Base-by-base conservation (phyloP, 106 monocot species). In the Alisma plantagoaquatica region DNA sequence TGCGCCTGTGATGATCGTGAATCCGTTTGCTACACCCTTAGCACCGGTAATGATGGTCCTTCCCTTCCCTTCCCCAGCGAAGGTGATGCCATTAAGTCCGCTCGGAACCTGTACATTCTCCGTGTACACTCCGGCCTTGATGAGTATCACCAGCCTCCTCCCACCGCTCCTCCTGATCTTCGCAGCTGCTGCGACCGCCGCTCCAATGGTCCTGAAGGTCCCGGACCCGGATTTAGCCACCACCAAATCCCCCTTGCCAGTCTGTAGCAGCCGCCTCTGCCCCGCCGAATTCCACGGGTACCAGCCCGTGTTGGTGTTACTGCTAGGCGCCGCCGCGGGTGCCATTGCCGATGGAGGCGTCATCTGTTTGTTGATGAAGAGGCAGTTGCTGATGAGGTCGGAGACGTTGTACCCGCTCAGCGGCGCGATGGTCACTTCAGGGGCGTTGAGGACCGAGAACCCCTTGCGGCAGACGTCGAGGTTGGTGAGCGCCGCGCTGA, bases 401-500 rank as follows among this genome's bases (percentile, higher is more conserved):
- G 90, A 27, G 29, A 59, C 59, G 20, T 59, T 84, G 67, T 83
- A 77, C 19, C 41, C 43, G 10, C 27, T 12, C 22, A 83, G 31
- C 2, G 75, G 78, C 28, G 30, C 4, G 23, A 76, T 54, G 57
- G 74, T 2, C 6, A 16, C 53, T 1, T 43, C n/a, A 9, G 73
- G 32, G 14, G 70, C 68, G 23, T 44, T 63, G 33, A 76, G 27
- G 24, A 75, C 70, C 32, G 56, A 58, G 77, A 90, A 80, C 9
- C 76, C 73, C 10, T 63, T 69, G 17, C 26, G 31, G 71, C 90
- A 91, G 14, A 77, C 77, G n/a, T 57, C 17, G 49, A 84, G 71
- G 53, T 77, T 91, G 26, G 90, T 84, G 33, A 80, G 72, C 15
- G 80, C 77, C 35, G 90, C 84, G 56, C 73, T 74, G 45, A 91